These are phyloP conservation scores for Fusarium fujikuroi DNA, from an alignment of 2,329 filamentous ascomycete genomes.

Conservation along the genomic window DNA sequence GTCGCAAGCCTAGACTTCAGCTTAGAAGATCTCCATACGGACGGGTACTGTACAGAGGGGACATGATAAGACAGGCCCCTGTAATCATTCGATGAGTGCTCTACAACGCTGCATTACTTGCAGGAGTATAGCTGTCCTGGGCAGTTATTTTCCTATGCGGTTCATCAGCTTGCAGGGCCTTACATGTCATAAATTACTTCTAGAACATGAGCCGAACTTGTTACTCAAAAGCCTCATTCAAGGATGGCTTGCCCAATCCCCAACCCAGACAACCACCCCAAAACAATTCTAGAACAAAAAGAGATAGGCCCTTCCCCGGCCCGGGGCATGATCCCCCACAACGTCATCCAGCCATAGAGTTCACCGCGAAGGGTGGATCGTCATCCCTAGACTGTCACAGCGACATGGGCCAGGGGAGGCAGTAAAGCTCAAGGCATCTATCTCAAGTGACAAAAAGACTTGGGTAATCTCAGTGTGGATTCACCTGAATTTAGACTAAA, in stretches of 20 bases:
- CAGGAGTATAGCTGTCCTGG: not conserved
- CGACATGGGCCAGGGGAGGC: not conserved
- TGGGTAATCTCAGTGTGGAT: accelerated
- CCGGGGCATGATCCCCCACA: slow-evolving; percentile 32
- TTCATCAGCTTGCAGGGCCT: not conserved
- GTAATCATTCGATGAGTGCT: not conserved
- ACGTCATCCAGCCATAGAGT: slow-evolving; percentile 25
- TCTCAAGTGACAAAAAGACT: not conserved
- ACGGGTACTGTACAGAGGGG: not conserved
- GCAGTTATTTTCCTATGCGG: not conserved
- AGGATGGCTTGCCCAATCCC: not conserved
- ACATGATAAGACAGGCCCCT: slow-evolving; percentile 1
- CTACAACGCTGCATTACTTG: not conserved
- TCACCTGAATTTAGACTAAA: accelerated
- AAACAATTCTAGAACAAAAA: slow-evolving; percentile 27
- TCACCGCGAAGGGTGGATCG: slow-evolving; percentile 28
- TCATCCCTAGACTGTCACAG: slow-evolving; percentile 8
- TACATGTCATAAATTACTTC: not conserved
- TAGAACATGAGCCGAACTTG: not conserved
- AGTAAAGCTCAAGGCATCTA: not conserved
- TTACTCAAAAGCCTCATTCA: not conserved
- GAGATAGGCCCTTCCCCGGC: slow-evolving; percentile 31
- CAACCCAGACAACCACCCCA: not conserved
- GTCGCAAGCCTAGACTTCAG: not conserved
- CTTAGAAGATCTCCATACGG: not conserved